phyloP scores from a whole-genome alignment of 495 filamentous ascomycete species.

The Aspergillus sparsus region DNA sequence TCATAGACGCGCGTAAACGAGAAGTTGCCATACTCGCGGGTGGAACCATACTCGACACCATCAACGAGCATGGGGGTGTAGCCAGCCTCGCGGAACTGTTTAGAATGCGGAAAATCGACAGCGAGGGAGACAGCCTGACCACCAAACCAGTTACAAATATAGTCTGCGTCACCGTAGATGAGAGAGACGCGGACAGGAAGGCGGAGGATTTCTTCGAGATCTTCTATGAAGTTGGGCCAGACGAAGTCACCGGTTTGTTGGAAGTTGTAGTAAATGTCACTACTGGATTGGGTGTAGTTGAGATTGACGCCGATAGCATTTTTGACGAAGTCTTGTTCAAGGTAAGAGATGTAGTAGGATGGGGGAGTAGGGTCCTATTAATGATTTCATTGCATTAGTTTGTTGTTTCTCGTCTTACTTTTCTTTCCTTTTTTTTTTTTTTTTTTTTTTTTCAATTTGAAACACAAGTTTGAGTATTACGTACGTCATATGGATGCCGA shows the following conservation, averaged over 20 bases:
- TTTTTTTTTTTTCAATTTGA: no score
- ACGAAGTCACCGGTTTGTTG: constrained; percentile 49
- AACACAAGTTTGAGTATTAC: constrained; percentile 30
- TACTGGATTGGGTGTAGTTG: constrained; percentile 62
- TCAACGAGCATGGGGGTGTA: constrained; percentile 49
- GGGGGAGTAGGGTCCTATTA: constrained; percentile 62
- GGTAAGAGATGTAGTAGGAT: constrained; percentile 58
- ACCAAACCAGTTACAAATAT: constrained; percentile 55
- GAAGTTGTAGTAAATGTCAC: constrained; percentile 56
- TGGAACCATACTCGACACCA: constrained; percentile 47
- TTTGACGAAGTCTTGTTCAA: constrained; percentile 60
- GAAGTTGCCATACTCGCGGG: constrained; percentile 58
- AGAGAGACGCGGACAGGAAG: constrained; percentile 63
- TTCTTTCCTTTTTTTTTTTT: constrained; percentile 34
- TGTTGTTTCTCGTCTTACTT: no score
- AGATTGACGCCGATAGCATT: constrained; percentile 61
- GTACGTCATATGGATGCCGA: constrained; percentile 43
- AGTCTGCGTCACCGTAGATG: constrained; percentile 65
- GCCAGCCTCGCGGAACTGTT: constrained; percentile 45
- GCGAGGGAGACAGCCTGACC: constrained; percentile 43
- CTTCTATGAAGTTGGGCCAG: constrained; percentile 52
- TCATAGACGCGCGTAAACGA: constrained; percentile 60
- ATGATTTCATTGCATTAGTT: not conserved
- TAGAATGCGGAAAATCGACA: constrained; percentile 39
- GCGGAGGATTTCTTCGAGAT: constrained; percentile 54